These are phyloP conservation scores for Kwoniella bestiolae DNA, from an alignment of 768 basidiomycete species.

Conservation along the genomic window DNA sequence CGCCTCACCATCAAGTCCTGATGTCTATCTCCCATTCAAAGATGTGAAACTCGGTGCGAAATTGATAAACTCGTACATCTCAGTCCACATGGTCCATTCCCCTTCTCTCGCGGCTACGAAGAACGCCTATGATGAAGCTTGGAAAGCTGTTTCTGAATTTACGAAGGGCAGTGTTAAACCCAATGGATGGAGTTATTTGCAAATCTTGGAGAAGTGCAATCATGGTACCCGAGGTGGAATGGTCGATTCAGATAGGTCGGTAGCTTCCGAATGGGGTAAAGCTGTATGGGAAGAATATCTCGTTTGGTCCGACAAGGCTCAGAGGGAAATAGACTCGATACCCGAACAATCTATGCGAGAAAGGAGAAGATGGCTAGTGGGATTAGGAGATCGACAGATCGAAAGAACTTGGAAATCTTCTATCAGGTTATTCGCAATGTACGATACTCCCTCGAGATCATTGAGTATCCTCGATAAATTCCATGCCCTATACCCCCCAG, in stretches of 20 bases:
- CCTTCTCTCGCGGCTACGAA: conserved; percentile 61
- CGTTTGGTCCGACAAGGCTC: not conserved
- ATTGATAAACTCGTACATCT: conserved; percentile 78
- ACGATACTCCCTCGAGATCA: conserved; percentile 59
- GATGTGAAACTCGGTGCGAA: conserved; percentile 66
- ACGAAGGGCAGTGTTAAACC: conserved; percentile 12
- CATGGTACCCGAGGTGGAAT: conserved; percentile 61
- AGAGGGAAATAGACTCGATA: not conserved
- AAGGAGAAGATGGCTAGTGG: conserved; percentile 14
- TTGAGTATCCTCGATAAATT: conserved; percentile 67
- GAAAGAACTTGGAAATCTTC: conserved; percentile 73
- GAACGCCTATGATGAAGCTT: conserved; percentile 61
- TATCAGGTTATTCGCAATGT: conserved; percentile 69
- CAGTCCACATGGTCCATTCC: conserved; percentile 70
- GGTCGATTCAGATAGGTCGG: conserved; percentile 47
- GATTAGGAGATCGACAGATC: conserved; percentile 57
- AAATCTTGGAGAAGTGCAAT: conserved; percentile 72
- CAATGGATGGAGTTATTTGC: conserved; percentile 67
- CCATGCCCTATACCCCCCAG: conserved; percentile 68
- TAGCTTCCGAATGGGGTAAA: conserved; percentile 64
- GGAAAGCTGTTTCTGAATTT: conserved; percentile 11
- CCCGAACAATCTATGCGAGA: not conserved
- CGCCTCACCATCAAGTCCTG: conserved; percentile 16
- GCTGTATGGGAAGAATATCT: conserved; percentile 72
- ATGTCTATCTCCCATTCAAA: conserved; percentile 60